A percentile compares a stretch with the other conserved stretches of the same genome.
Evolutionary conservation across 495 filamentous ascomycete genomes (phyloP).

Genomic region (Melanomma pulvis-pyrius): DNA sequence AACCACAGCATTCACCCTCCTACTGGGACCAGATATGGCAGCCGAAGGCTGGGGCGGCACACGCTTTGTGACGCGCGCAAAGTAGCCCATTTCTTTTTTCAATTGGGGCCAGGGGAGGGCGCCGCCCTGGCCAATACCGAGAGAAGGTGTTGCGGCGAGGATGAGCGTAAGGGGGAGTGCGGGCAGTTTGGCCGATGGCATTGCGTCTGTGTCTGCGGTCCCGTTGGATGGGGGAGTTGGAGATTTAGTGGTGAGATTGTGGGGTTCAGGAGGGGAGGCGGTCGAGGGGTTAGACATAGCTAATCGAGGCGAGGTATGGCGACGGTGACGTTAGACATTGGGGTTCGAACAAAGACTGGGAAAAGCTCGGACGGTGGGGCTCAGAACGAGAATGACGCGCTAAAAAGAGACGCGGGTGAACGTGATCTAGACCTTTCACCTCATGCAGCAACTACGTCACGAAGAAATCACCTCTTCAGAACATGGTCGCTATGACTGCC

Average conservation of each 20-base stretch:
- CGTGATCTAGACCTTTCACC: conserved; percentile 3
- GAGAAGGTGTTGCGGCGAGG: conserved; percentile 71
- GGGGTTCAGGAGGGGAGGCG: not conserved
- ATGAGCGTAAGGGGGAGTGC: conserved; percentile 74
- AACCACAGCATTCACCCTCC: conserved; percentile 73
- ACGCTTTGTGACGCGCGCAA: conserved; percentile 85
- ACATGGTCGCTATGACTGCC: no score
- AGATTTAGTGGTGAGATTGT: not conserved
- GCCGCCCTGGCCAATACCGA: conserved; percentile 84
- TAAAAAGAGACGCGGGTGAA: conserved; percentile 9
- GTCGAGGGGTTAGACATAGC: not conserved
- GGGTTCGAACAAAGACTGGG: not conserved
- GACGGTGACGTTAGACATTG: not conserved
- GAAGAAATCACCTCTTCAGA: no score
- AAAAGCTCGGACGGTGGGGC: not conserved
- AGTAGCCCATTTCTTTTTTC: conserved; percentile 89
- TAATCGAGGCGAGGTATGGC: not conserved
- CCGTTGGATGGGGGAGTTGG: not conserved
- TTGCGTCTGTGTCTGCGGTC: conserved; percentile 16
- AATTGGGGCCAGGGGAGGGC: conserved; percentile 86
- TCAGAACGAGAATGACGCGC: not conserved
- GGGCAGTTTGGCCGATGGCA: conserved; percentile 49
- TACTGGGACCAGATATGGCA: not conserved
- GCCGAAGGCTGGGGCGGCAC: conserved; percentile 34
- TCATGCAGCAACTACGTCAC: not conserved